These are phyloP conservation scores for Geotrichum ghanense DNA, from an alignment of 805 yeast genomes.

Conservation along the genomic window DNA sequence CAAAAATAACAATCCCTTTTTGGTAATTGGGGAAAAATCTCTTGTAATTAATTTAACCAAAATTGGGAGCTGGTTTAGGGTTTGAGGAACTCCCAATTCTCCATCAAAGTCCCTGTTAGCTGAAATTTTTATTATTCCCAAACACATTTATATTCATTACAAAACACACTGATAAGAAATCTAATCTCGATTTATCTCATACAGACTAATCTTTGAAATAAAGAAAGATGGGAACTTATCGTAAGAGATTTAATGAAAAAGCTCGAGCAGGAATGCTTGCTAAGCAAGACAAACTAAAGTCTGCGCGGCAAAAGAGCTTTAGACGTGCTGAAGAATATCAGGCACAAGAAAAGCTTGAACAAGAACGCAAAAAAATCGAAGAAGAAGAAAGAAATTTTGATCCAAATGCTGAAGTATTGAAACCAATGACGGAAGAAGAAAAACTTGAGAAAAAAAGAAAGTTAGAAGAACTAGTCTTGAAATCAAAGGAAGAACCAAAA, in stretches of 20 bases:
- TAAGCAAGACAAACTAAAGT: slow-evolving; percentile 58
- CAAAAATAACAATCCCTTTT: too few relatives aligned
- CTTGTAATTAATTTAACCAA: too few relatives aligned
- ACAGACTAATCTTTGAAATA: too few relatives aligned
- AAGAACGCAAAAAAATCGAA: slow-evolving; percentile 6
- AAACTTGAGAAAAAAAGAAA: slow-evolving; percentile 52
- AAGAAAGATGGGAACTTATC: slow-evolving; percentile 70
- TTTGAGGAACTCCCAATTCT: too few relatives aligned
- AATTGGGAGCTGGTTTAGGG: too few relatives aligned
- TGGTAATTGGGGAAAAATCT: too few relatives aligned
- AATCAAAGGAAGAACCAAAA: slow-evolving; percentile 56
- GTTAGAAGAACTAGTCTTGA: slow-evolving; percentile 40
- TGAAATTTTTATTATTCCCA: too few relatives aligned
- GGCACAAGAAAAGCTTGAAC: slow-evolving; percentile 20
- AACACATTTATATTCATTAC: too few relatives aligned
- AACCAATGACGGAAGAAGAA: slow-evolving; percentile 57
- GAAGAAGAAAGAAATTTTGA: slow-evolving; percentile 24
- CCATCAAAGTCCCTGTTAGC: too few relatives aligned
- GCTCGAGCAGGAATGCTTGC: slow-evolving; percentile 79
- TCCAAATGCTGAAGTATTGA: slow-evolving; percentile 48
- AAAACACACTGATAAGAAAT: too few relatives aligned
- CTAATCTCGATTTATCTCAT: too few relatives aligned
- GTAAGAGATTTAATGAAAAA: slow-evolving; percentile 72
- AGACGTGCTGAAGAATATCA: slow-evolving; percentile 36
- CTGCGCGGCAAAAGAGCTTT: slow-evolving; percentile 61